Evolutionary conservation across 2,329 filamentous ascomycete genomes (phyloP).

Genomic region (Teratosphaeria epicoccoides): DNA sequence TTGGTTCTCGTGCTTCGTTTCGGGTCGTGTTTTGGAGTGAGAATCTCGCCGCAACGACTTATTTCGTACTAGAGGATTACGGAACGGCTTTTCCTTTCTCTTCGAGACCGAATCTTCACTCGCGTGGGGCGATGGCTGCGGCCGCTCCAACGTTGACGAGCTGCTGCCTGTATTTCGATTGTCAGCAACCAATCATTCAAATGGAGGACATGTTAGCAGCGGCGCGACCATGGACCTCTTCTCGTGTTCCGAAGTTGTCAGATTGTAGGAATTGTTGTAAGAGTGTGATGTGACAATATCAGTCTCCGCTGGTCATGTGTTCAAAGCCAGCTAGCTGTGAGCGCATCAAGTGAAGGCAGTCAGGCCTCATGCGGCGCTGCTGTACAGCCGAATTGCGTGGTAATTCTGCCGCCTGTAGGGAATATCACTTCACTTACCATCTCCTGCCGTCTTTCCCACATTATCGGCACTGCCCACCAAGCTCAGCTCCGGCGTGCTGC

Average conservation of each 20-base stretch:
- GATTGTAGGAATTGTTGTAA: not conserved
- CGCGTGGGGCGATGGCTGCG: constrained; percentile 17
- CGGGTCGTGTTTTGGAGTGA: constrained; percentile 15
- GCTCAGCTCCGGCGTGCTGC: constrained; percentile 39
- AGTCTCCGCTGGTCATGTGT: not conserved
- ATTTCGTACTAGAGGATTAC: constrained; percentile 17
- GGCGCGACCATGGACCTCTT: too few relatives aligned
- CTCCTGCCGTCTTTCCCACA: constrained; percentile 13
- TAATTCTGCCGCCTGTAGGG: not conserved
- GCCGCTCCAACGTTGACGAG: constrained; percentile 8
- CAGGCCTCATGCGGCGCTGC: not conserved
- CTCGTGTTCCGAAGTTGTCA: not conserved
- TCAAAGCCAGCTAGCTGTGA: not conserved
- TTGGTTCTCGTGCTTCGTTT: constrained; percentile 7
- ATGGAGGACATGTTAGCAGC: not conserved
- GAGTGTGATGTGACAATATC: not conserved
- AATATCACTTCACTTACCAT: constrained; percentile 17
- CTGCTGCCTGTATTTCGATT: constrained; percentile 6
- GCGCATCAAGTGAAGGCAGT: constrained; percentile 1
- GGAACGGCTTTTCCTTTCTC: constrained; percentile 19
- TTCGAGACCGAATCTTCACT: constrained; percentile 20
- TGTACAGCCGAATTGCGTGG: not conserved
- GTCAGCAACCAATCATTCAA: constrained; percentile 7
- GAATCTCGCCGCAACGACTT: constrained; percentile 24
- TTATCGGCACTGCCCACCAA: constrained; percentile 24